phyloP scores from a whole-genome alignment of 1,284 basidiomycete genomes.

The Trametes hirsuta region DNA sequence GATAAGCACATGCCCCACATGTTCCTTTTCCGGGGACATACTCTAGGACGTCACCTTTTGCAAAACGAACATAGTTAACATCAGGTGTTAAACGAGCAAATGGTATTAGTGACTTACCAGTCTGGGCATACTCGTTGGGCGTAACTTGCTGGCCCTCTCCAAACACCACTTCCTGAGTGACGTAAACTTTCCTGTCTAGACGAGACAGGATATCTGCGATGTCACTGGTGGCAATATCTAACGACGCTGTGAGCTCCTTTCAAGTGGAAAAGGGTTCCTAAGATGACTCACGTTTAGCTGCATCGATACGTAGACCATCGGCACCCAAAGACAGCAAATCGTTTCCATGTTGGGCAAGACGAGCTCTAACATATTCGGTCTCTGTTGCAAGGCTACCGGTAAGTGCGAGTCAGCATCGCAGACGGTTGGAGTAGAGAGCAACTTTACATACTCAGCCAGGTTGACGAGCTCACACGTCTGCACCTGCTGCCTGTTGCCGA shows the following conservation, averaged over 20 bases:
- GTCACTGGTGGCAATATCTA: slow-evolving; percentile 58
- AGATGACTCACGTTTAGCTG: slow-evolving; percentile 57
- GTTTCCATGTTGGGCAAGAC: slow-evolving; percentile 60
- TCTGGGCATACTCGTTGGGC: slow-evolving; percentile 56
- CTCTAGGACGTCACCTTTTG: slow-evolving; percentile 67
- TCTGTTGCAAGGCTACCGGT: slow-evolving; percentile 58
- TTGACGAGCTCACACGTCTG: slow-evolving; percentile 61
- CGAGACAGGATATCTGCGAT: slow-evolving; percentile 55
- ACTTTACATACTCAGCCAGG: slow-evolving; percentile 57
- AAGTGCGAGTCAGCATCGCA: background rate
- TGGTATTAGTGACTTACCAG: slow-evolving; percentile 40
- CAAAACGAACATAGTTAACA: background rate
- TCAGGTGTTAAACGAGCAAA: background rate
- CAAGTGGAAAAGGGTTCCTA: background rate
- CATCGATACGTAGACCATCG: slow-evolving; percentile 68
- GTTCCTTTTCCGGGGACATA: slow-evolving; percentile 33
- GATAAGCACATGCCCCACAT: background rate
- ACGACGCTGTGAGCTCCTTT: background rate
- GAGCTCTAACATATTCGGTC: slow-evolving; percentile 56
- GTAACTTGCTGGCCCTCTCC: slow-evolving; percentile 56
- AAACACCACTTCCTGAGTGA: slow-evolving; percentile 63
- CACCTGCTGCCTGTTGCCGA: slow-evolving; percentile 53
- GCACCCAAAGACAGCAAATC: slow-evolving; percentile 64
- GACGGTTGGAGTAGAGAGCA: background rate
- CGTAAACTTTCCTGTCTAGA: slow-evolving; percentile 47